phyloP scores from a whole-genome alignment of 371 early-diverging fungal species.

The Mortierella sp. region DNA sequence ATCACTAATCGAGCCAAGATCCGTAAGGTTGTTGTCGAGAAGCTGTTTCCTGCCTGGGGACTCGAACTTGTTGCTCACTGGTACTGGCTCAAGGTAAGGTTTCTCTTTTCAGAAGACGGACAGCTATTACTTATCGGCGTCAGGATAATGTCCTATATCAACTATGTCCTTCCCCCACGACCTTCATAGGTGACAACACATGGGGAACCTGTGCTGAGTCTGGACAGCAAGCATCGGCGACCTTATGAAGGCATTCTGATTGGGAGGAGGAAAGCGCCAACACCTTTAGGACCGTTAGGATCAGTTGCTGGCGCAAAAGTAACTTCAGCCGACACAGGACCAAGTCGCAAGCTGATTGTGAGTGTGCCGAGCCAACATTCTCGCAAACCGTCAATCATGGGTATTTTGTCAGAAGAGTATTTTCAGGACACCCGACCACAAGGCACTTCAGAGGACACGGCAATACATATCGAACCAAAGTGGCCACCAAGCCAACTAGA shows the following conservation, averaged over 20 bases:
- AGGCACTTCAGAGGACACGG: neutral
- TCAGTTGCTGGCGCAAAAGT: neutral
- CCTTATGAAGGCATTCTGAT: slow-evolving; percentile 78
- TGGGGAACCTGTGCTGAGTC: slow-evolving; percentile 66
- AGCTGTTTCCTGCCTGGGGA: slow-evolving; percentile 79
- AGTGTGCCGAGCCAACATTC: slow-evolving; percentile 78
- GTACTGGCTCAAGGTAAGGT: slow-evolving; percentile 77
- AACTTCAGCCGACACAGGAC: neutral
- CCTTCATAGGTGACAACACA: slow-evolving; percentile 59
- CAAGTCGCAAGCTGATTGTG: slow-evolving; percentile 54
- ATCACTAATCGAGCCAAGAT: slow-evolving; percentile 81
- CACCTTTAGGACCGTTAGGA: neutral
- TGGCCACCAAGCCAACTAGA: slow-evolving; percentile 65
- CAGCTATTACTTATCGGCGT: no score
- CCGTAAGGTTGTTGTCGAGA: slow-evolving; percentile 68
- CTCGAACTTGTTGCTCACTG: slow-evolving; percentile 69
- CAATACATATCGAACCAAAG: neutral
- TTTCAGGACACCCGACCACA: neutral
- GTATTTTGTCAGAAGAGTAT: slow-evolving; percentile 28
- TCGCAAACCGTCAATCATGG: slow-evolving; percentile 75
- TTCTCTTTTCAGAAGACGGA: neutral
- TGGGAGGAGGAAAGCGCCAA: slow-evolving; percentile 49
- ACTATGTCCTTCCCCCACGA: neutral
- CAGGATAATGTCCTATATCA: slow-evolving; percentile 8
- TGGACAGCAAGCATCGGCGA: slow-evolving; percentile 72